Evolutionary conservation across 306 rosid genomes (phyloP).

Genomic region (Medicago lupulina): DNA sequence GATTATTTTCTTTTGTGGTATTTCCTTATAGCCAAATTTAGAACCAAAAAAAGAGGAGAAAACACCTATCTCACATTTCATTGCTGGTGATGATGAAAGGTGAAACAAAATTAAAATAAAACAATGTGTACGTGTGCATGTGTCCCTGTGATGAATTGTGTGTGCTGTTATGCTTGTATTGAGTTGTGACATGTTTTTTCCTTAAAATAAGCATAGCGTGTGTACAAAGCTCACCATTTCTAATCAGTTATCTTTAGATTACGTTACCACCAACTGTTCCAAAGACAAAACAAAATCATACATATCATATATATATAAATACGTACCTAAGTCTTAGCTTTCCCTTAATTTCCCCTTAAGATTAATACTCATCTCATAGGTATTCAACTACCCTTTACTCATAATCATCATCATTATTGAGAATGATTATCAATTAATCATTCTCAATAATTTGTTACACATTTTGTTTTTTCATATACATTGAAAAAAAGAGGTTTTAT

Average conservation of each 20-base stretch:
- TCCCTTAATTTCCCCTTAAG: conserved; percentile 14
- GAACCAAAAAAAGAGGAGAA: conserved; percentile 63
- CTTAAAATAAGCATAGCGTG: conserved; percentile 65
- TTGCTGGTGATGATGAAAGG: conserved; percentile 43
- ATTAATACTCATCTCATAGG: conserved; percentile 41
- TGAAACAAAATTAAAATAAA: conserved; percentile 26
- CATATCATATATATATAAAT: too few relatives aligned
- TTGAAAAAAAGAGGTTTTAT: conserved; percentile 20
- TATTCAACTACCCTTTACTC: conserved; percentile 32
- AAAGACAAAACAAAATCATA: conserved; percentile 12
- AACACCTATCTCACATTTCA: conserved; percentile 61
- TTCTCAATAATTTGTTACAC: not conserved
- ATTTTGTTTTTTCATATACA: not conserved
- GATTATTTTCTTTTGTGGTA: conserved; percentile 29
- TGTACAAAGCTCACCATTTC: conserved; percentile 54
- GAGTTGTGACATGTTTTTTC: conserved; percentile 56
- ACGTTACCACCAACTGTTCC: conserved; percentile 48
- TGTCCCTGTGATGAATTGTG: conserved; percentile 40
- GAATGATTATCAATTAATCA: conserved; percentile 5
- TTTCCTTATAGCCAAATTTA: conserved; percentile 48
- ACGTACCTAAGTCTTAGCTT: conserved; percentile 18
- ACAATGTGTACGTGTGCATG: not conserved
- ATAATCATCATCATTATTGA: conserved; percentile 17
- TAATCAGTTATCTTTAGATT: conserved; percentile 45
- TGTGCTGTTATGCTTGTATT: conserved; percentile 38